A percentile compares a stretch with the other conserved stretches of the same genome.
These are phyloP conservation scores for Brachypodium distachyon DNA, from an alignment of 202 grass and related monocot genomes.

Conservation along the genomic window DNA sequence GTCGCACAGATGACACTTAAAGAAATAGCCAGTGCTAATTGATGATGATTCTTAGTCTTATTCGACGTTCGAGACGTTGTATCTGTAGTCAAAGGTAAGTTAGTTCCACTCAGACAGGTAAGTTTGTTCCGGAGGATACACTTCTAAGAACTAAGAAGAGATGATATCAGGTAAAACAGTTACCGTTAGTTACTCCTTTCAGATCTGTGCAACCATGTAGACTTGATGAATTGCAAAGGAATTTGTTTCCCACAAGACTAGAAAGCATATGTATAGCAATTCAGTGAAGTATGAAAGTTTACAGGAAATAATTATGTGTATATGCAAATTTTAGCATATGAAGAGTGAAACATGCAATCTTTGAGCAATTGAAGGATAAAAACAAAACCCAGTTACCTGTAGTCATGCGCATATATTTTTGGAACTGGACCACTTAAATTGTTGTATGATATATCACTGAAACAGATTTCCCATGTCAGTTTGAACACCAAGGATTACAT, in stretches of 20 bases:
- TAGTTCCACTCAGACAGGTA: constrained; percentile 16
- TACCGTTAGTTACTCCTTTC: constrained; percentile 57
- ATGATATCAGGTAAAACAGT: constrained; percentile 16
- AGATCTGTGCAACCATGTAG: constrained; percentile 67
- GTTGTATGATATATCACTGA: constrained; percentile 92
- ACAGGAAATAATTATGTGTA: not conserved
- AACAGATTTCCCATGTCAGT: constrained; percentile 39
- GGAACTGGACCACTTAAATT: constrained; percentile 75
- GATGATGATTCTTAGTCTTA: constrained; percentile 51
- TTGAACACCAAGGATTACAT: constrained; percentile 19
- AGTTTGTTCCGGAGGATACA: constrained; percentile 10
- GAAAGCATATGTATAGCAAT: constrained; percentile 19
- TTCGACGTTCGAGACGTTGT: constrained; percentile 27
- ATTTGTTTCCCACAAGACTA: constrained; percentile 80
- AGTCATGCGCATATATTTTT: constrained; percentile 88
- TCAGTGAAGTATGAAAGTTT: not conserved
- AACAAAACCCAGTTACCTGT: constrained; percentile 39
- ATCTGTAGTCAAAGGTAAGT: constrained; percentile 41
- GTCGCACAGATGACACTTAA: constrained; percentile 61
- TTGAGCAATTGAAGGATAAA: constrained; percentile 7
- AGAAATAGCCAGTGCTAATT: constrained; percentile 70
- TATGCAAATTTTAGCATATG: not conserved
- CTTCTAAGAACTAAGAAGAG: not conserved
- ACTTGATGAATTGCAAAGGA: constrained; percentile 82
- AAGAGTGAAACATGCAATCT: not conserved